Evolutionary conservation across 192 early-diverging fungal species (phyloP), one percentile per base, ranked within the genome.

Genomic region (Coemansia sp.): DNA sequence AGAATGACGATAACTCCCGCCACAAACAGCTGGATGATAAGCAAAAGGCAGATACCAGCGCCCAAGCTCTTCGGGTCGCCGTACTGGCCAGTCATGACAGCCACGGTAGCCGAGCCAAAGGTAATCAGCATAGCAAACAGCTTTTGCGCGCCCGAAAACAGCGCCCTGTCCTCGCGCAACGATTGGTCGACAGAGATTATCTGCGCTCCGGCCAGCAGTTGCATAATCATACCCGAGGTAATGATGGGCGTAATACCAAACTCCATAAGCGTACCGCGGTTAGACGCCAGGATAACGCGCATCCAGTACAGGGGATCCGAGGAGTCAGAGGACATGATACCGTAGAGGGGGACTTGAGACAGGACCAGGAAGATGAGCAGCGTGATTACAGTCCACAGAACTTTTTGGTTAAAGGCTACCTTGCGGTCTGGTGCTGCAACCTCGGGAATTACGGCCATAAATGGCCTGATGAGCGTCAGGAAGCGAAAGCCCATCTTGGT

Each of bases 141-240:
- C 84, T 99, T 99, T 73, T 99, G 98, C 46, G 97, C 98, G n/a
- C 97, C 98, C 77, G 92, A 93, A 73, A 99, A 99, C 69, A 99
- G 87, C 41, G 97, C 95, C 53, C 97, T 90, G 86, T 99, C 98
- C 76, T 98, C 97, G 82, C 98, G 96, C 72, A 99, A 86, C 51
- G 90, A 93, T 81, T 98, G 97, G 79, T 99, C 98, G 16, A 99
- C 98, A 68, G 98, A 95, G 69, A 99, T 98, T 61, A 99, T 88
- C 80, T 97, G 94, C 64, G 96, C 97, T 60, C 98, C 98, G 11
- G 97, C 95, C 61, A 99, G 85, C 64, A 99, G 81, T 87, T 99
- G 98, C 98, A 99, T 99, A 69, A 99, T 99, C 98, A 99, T 99
- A 41, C 98, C 97, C 8, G 97, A 98, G 14, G 98, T 98, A 56